A percentile compares a stretch with the other conserved stretches of the same genome.
Conservation (phyloP, 2,329 filamentous ascomycete genomes). For the Amesomyces nigricolor region DNA sequence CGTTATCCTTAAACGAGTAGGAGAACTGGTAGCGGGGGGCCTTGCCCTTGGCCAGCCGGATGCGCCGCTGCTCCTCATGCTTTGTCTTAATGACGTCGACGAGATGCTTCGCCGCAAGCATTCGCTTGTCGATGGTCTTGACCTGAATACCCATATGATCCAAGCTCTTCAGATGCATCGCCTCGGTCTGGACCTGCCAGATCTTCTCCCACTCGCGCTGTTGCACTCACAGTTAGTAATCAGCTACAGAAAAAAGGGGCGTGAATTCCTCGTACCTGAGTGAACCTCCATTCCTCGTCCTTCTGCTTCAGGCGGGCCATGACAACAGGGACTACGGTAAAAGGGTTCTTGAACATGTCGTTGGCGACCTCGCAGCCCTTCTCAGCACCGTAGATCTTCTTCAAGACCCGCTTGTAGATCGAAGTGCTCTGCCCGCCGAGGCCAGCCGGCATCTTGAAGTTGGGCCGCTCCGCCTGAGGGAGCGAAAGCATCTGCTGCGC, state of each 20-base stretch:
- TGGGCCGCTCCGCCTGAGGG: constrained; percentile 62
- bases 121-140: constrained; percentile 84
- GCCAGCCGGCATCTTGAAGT: constrained; percentile 73
- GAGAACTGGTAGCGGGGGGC: constrained; percentile 66
- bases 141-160: constrained; percentile 93
- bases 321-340: constrained; percentile 81
- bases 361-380: constrained; percentile 79
- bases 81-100: constrained; percentile 88
- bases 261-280: constrained; percentile 39
- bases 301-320: constrained; percentile 89
- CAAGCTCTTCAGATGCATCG: constrained; percentile 91
- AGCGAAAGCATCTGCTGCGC: constrained; percentile 84
- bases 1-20: constrained; percentile 67
- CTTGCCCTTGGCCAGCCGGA: constrained; percentile 57
- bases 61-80: constrained; percentile 80
- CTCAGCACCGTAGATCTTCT: constrained; percentile 90
- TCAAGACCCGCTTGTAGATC: constrained; percentile 94
- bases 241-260: neutral
- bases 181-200: constrained; percentile 92
- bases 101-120: constrained; percentile 83
- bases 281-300: constrained; percentile 95
- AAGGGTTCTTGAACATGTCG: constrained; percentile 78
- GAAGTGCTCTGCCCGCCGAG: constrained; percentile 91
- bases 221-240: neutral
- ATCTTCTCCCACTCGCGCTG: constrained; percentile 97